Conservation (phyloP, 495 filamentous ascomycete species). For the Zalerion maritima region DNA sequence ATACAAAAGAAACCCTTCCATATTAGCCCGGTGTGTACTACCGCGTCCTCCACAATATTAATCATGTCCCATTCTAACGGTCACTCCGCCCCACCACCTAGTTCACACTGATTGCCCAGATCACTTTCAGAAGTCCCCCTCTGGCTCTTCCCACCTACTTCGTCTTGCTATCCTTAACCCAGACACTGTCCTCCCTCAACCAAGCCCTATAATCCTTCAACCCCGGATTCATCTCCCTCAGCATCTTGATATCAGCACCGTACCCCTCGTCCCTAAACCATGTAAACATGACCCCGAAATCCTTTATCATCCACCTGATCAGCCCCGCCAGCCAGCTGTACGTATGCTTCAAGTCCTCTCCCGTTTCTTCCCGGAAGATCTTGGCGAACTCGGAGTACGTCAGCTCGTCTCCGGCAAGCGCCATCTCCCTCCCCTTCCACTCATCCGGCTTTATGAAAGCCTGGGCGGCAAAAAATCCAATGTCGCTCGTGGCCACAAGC, state of each 20-base stretch:
- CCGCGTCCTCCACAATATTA: too few species aligned
- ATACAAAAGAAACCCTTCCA: too few species aligned
- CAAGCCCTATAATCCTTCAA: conserved; percentile 45
- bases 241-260: conserved; percentile 38
- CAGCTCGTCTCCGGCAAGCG: conserved; percentile 46
- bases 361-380: conserved; percentile 35
- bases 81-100: too few species aligned
- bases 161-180: too few species aligned
- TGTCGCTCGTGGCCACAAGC: conserved; percentile 37
- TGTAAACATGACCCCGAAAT: conserved; percentile 45
- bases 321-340: conserved; percentile 25
- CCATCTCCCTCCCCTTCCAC: conserved; percentile 31
- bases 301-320: conserved; percentile 31
- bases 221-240: conserved; percentile 34
- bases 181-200: conserved; percentile 45
- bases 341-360: conserved; percentile 33
- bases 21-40: too few species aligned
- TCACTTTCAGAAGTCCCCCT: too few species aligned
- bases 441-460: conserved; percentile 28
- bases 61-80: too few species aligned
- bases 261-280: conserved; percentile 52
- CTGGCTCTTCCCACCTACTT: too few species aligned
- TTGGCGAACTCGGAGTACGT: conserved; percentile 33
- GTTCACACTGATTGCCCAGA: too few species aligned
- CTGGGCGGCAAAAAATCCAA: conserved; percentile 42